These are phyloP conservation scores for Trichoderma guizhouense DNA, from an alignment of 2,329 filamentous ascomycete species.

Conservation along the genomic window DNA sequence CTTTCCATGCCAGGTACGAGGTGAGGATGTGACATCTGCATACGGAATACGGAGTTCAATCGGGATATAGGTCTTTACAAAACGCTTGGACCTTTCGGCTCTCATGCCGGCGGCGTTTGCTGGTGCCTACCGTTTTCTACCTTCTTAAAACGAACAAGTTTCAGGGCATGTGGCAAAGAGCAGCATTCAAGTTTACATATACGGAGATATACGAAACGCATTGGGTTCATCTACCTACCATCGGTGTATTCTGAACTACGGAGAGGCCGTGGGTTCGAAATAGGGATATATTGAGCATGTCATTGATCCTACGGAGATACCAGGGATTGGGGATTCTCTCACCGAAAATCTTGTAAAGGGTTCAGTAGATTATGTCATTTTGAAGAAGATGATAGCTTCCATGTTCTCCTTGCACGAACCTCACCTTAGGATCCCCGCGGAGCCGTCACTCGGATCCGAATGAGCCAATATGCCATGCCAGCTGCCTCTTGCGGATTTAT, in stretches of 20 bases:
- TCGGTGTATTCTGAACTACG: neutral
- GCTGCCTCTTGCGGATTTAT: neutral
- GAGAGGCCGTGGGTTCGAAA: neutral
- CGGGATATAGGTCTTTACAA: neutral
- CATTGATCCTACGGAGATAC: neutral
- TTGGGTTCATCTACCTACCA: neutral
- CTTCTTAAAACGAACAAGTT: neutral
- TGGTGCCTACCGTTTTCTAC: neutral
- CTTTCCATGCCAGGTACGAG: neutral
- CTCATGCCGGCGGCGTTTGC: neutral
- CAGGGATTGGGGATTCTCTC: neutral
- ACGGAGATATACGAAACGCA: neutral
- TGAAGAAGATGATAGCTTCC: neutral
- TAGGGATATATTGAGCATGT: neutral
- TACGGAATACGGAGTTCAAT: neutral
- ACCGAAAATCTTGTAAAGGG: neutral
- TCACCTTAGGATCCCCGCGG: neutral
- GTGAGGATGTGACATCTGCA: neutral
- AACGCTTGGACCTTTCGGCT: neutral
- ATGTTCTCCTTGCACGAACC: neutral
- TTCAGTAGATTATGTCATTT: neutral
- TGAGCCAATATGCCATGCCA: neutral
- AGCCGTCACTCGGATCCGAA: neutral
- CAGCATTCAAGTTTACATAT: neutral
- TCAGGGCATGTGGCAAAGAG: neutral